Base-by-base conservation (phyloP, 1,139 yeast genomes). In the Wickerhamiella pararugosa region DNA sequence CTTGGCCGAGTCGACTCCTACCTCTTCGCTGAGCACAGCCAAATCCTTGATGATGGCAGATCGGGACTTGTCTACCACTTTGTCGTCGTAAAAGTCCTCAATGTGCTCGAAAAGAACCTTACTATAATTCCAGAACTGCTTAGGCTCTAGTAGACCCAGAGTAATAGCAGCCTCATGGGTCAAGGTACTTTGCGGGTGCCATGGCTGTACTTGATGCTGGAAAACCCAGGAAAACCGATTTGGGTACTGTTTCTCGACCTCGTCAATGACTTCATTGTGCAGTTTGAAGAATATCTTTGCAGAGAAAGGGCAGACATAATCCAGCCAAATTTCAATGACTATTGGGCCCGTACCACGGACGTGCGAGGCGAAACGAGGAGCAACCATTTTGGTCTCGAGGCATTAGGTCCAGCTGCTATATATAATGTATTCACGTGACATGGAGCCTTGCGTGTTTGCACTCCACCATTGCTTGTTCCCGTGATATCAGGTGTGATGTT, bases 281-380 rank as follows among this genome's bases (percentile, higher is more conserved):
- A 82, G 59, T 44, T 76, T 76, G 47, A 65, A 61, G 63, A 69
- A 84, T 45, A 80, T 52, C 56, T 75, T 80, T 38, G 70, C 79
- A 51, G 81, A 71, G 60, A 71, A 84, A 1, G 80, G 87, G 57
- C 95, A 84, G 49, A 76, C 65, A 65, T 79, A 83, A 63, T 84
- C 95, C 40, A 83, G 61, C 59, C 73, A 84, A 37, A 84, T 45
- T 47, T 75, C 79, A 42, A 75, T 63, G 2, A 36, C 43, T 9
- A 50, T 41, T 3, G 51, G 45, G 25, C 52, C 53, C 8, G 49
- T 33, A 25, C 63, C 62, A 5, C 54, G 37, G 2, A 46, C 50
- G 38, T 60, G 60, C 30, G 59, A 49, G 2, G 48, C 47, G 49
- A 53, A 59, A 27, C 54, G 48, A 15, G 63, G 62, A 32, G 58